Base-by-base conservation (phyloP, 129 eudicot genomes). In the Centrapalus pauciflorus region DNA sequence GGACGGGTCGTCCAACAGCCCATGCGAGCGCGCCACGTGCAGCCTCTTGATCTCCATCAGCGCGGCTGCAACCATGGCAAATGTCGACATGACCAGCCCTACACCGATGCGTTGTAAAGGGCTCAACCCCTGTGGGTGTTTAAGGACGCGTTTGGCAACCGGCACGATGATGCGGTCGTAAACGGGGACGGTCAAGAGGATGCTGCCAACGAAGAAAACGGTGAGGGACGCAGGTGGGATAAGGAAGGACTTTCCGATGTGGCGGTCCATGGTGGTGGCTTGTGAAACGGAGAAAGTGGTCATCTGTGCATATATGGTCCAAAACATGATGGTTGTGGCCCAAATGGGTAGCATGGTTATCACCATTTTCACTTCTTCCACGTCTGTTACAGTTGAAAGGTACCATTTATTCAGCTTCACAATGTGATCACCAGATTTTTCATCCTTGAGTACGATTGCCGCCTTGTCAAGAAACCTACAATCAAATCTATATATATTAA, bases 291-390 rank as follows among this genome's bases (percentile, higher is more conserved):
- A 88, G 65, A 88, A 88, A 20, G 96, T 88, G 32, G 85, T 80
- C 93, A 82, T 83, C 65, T 89, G 96, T 54, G 96, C 96, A 65
- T 85, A 82, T 61, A 85, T 74, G 0, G 91, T 84, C 88, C 91
- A 84, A 27, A 84, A 84, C 64, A 88, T 82, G 14, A 88, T 73
- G 0, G 89, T 79, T 6, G 96, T 82, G 41, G 87, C 92, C 96
- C 96, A 88, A 3, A 80, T 78, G 1, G 96, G 96, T 14, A 85
- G 74, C 89, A 89, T 82, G 51, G 80, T 60, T 5, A 85, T 55
- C 32, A 89, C 83, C 68, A 75, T 11, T 70, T 89, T 89, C 0
- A 83, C 96, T 70, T 89, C 96, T 73, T 89, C 96, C 11, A 89
- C 87, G 55, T 85, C 93, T 2, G 96, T 89, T 62, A 66, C 52